Base-by-base conservation (phyloP, 306 rosid genomes). In the Pyrus bretschneideri region DNA sequence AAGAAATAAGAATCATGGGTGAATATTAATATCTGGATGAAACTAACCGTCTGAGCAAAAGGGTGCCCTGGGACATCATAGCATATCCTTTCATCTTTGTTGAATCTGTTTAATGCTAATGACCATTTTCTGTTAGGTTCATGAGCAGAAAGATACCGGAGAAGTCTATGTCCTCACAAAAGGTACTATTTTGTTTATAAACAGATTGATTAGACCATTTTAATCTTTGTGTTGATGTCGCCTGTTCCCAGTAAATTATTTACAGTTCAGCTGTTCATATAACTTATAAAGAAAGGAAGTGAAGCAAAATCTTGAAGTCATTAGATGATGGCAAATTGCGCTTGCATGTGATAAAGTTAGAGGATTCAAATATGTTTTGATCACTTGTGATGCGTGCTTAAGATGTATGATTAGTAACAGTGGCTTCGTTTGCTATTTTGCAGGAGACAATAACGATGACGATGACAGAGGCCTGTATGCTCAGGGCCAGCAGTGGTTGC, bases 391-490 rank as follows among this genome's bases (percentile, higher is more conserved):
- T 23, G 23, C 23, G 23, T 23, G 23, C 23, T 5, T 40, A 9
- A 12, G 19, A 11, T 27, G 11, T 42, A 33, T 76, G 74, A 19
- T 30, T 55, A 40, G 57, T 57, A 13, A 55, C 35, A 31, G 42
- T 25, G 9, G 4, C 25, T 40, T 57, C 21, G 44, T 64, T 72
- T 59, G 64, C 69, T 60, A 46, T 66, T 82, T 75, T 80, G 40
- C 81, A 93, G 96, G 98, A 57, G 97, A 93, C 81, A 82, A 84
- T 79, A 93, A 93, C 55, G 0, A 1, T 0, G 5, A 2, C 0
- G 98, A 93, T 68, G 98, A 93, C 80, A 87, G 79, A 72, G 18
- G 21, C 19, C 75, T 93, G 64, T 91, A 91, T 80, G 89, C 91
- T 54, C 80, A 45, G 8, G 84, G 89, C 70, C 98, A 91, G 83